These are phyloP conservation scores for Geoglossum glabrum DNA, from an alignment of 495 filamentous ascomycete species.

Conservation along the genomic window DNA sequence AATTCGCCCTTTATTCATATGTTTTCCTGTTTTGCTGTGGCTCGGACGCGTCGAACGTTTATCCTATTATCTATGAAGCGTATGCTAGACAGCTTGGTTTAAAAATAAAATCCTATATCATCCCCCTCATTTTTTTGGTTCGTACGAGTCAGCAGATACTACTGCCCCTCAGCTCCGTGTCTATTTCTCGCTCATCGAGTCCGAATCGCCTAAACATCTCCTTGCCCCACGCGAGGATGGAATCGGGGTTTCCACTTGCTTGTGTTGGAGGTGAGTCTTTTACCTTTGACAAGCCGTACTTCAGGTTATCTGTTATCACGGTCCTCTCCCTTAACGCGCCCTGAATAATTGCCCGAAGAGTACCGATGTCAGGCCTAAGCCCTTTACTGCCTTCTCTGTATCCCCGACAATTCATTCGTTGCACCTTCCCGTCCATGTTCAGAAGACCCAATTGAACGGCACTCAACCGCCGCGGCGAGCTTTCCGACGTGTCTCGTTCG, in stretches of 20 bases:
- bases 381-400: not conserved
- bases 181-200: slow-evolving; percentile 17
- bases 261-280: not conserved
- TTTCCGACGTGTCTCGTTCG: not conserved
- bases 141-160: no score
- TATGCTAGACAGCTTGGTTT: no score
- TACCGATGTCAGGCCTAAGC: slow-evolving; percentile 9
- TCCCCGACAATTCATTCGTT: not conserved
- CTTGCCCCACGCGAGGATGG: slow-evolving; percentile 22
- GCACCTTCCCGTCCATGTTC: not conserved
- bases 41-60: no score
- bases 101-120: no score
- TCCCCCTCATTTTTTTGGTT: no score
- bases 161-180: slow-evolving; percentile 16
- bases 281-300: not conserved
- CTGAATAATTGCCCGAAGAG: slow-evolving; percentile 10
- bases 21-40: no score
- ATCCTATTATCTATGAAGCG: no score
- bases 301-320: not conserved
- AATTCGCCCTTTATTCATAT: no score
- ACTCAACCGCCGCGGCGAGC: not conserved
- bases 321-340: slow-evolving; percentile 4
- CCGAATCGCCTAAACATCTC: slow-evolving; percentile 17
- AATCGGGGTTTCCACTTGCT: slow-evolving; percentile 5
- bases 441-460: not conserved